Evolutionary conservation across 768 basidiomycete species (phyloP).

Genomic region (Podaxis mareebaensis): DNA sequence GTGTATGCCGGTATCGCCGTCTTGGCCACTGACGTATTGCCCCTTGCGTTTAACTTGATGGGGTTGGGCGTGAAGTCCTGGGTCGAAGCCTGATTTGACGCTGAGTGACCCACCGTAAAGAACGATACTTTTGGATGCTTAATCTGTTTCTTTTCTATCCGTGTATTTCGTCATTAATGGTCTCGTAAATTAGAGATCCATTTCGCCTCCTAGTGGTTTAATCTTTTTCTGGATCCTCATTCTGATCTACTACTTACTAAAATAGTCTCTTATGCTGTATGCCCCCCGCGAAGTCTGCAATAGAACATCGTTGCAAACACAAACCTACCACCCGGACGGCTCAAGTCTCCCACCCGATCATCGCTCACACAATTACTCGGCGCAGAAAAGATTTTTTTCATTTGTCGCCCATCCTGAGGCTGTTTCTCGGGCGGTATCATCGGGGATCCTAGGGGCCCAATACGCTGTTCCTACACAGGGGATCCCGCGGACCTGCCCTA

Average conservation of each 20-base stretch:
- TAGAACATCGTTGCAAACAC: neutral
- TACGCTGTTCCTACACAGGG: no score
- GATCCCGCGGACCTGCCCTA: no score
- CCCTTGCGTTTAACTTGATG: constrained; percentile 64
- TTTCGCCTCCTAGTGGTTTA: neutral
- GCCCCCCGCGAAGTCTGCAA: neutral
- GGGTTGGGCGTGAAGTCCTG: constrained; percentile 62
- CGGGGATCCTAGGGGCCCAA: no score
- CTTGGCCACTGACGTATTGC: constrained; percentile 60
- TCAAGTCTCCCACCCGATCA: no score
- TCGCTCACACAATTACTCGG: no score
- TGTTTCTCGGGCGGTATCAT: no score
- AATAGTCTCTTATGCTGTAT: no score
- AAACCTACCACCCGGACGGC: neutral
- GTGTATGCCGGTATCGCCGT: constrained; percentile 88
- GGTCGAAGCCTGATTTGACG: constrained; percentile 15
- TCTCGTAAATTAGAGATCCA: neutral
- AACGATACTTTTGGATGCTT: neutral
- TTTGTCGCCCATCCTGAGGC: no score
- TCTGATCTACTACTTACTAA: no score
- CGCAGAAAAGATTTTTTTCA: no score
- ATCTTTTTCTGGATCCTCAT: neutral
- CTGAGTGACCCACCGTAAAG: neutral
- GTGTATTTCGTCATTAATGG: neutral
- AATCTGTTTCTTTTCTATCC: neutral